Base-by-base conservation (phyloP, 768 basidiomycete species). In the Boletus rubropictus region DNA sequence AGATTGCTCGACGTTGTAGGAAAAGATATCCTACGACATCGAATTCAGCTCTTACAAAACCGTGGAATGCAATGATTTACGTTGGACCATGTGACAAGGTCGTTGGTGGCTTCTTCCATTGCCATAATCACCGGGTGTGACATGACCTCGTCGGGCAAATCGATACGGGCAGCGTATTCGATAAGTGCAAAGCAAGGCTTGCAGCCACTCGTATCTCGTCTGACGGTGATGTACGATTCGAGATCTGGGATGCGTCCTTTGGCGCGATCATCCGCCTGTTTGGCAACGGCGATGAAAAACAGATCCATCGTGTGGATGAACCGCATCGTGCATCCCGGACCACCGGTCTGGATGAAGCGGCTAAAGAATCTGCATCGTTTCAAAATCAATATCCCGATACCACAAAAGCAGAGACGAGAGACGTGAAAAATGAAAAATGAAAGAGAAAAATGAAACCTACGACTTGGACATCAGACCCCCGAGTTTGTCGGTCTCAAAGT, bases 1-100 rank as follows among this genome's bases (percentile, higher is more conserved):
- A 3, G 83, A 76, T 62, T 86, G 85, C 58, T 87, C 86, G 36
- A 79, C 77, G 50, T 86, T 85, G 64, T 83, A 88, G 1, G 84
- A 87, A 59, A 83, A 82, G 29, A 86, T 81, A 52, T 86, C 85
- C 84, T 85, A 2, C 4, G 31, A 14, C 7, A 42, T 10, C 12
- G 3, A 25, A 44, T 64, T 25, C 18, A 53, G 35, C 18, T 8
- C 24, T 21, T 21, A 9, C 8, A 17, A 9, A 7, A 17, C n/a
- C 7, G 17, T 34, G n/a, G 14, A n/a, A 17, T 17, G 9, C 8
- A 34, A 10, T 21, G 40, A 35, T 52, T 50, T 49, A 69, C 74
- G 44, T 75, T 76, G 22, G 69, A 73, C 70, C 74, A 76, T 9
- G 70, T 72, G 33, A 81, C 69, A 42, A 79, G 63, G 43, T 82